phyloP scores from a whole-genome alignment of 345 rosid genomes.

The Turritis glabra region DNA sequence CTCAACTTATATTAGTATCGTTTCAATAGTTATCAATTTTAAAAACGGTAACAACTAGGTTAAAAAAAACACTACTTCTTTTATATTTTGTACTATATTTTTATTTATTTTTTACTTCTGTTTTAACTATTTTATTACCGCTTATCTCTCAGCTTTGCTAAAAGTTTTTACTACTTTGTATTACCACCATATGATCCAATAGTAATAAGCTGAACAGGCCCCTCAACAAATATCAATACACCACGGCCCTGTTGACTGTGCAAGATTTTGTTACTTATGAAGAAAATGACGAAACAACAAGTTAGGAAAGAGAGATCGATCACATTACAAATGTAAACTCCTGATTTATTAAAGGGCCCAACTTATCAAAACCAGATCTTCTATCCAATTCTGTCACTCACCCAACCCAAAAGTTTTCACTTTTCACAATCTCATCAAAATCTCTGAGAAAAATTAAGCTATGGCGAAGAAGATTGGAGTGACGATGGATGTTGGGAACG shows the following conservation, averaged over 20 bases:
- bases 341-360: background rate
- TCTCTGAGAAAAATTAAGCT: conserved; percentile 5
- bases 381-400: conserved; percentile 2
- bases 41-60: too few species aligned
- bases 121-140: too few species aligned
- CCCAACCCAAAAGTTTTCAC: background rate
- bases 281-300: conserved; percentile 1
- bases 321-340: background rate
- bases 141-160: too few species aligned
- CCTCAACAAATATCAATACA: background rate
- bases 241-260: background rate
- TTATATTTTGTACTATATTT: too few species aligned
- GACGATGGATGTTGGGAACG: conserved; percentile 73
- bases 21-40: too few species aligned
- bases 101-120: too few species aligned
- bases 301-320: conserved; percentile 9
- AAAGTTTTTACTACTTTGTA: too few species aligned
- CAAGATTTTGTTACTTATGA: background rate
- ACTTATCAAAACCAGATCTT: background rate
- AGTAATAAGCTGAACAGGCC: background rate
- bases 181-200: too few species aligned
- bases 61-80: too few species aligned
- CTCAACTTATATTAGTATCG: too few species aligned
- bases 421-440: background rate
- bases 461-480: conserved; percentile 63